phyloP scores from a whole-genome alignment of 345 rosid species.

The Aurinia saxatilis region DNA sequence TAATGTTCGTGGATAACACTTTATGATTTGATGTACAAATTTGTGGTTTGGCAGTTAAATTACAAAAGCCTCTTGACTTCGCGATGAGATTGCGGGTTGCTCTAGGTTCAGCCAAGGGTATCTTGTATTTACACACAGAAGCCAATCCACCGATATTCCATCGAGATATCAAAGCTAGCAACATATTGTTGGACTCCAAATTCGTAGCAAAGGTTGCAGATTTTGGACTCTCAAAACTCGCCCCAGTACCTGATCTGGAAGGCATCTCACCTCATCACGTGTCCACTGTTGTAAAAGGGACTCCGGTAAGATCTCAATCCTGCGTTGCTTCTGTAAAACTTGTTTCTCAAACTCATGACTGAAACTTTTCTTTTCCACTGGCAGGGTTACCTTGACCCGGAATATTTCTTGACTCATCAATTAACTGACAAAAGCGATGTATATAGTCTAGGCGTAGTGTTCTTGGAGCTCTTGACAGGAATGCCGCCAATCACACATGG shows the following conservation, averaged over 20 bases:
- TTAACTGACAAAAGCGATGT: slow-evolving; percentile 96
- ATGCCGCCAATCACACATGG: slow-evolving; percentile 94
- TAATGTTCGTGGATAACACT: background rate
- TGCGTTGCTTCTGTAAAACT: background rate
- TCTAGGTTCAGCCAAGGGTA: slow-evolving; percentile 78
- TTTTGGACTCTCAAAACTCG: slow-evolving; percentile 89
- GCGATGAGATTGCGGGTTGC: slow-evolving; percentile 63
- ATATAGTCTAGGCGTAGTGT: slow-evolving; percentile 91
- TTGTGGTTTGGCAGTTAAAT: slow-evolving; percentile 42
- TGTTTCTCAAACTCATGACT: slow-evolving; percentile 7
- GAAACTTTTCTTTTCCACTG: slow-evolving; percentile 11
- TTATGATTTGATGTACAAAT: background rate
- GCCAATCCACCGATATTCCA: slow-evolving; percentile 96
- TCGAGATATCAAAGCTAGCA: slow-evolving; percentile 93
- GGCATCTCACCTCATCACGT: slow-evolving; percentile 62
- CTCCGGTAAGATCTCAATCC: slow-evolving; percentile 47
- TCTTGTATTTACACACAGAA: slow-evolving; percentile 81
- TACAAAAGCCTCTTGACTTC: slow-evolving; percentile 49
- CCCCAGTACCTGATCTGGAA: slow-evolving; percentile 73
- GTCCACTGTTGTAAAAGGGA: slow-evolving; percentile 89
- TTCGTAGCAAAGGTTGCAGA: slow-evolving; percentile 91
- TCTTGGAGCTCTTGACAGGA: slow-evolving; percentile 86
- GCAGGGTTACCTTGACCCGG: slow-evolving; percentile 98
- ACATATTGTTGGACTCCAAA: slow-evolving; percentile 65
- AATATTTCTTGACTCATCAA: slow-evolving; percentile 89